Conservation (phyloP, 1,139 yeast species). For the Geotrichum cucujoidarum region DNA sequence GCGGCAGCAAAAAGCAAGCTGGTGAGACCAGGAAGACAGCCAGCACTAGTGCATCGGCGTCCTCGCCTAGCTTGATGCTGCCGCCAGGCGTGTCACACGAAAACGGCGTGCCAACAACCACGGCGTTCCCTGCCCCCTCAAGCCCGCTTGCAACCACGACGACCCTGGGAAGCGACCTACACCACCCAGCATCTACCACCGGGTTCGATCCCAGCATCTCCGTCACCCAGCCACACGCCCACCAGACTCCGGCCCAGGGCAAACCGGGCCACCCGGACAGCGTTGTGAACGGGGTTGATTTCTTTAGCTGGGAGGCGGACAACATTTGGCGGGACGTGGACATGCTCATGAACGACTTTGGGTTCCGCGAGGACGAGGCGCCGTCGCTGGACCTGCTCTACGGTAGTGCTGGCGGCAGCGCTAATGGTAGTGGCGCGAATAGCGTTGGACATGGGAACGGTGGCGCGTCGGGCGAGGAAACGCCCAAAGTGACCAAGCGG, state of each 20-base stretch:
- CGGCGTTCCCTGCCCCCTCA: not conserved
- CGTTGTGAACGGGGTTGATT: constrained; percentile 14
- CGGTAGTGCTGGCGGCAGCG: too few species aligned
- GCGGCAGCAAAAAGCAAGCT: not conserved
- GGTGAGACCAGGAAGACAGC: not conserved
- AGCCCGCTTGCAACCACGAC: not conserved
- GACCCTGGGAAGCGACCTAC: not conserved
- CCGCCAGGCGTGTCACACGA: not conserved
- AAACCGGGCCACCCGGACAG: constrained; percentile 4
- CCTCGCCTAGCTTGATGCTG: too few species aligned
- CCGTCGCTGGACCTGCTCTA: constrained; percentile 2
- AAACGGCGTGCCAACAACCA: not conserved
- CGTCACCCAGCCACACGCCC: not conserved
- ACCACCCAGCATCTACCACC: not conserved
- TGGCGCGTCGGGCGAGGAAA: too few species aligned
- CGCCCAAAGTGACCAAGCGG: too few species aligned
- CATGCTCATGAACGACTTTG: constrained; percentile 89
- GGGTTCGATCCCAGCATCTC: not conserved
- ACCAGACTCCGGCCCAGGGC: not conserved
- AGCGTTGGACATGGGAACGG: too few species aligned
- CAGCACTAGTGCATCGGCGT: not conserved
- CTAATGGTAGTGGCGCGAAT: too few species aligned
- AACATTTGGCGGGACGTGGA: constrained; percentile 87
- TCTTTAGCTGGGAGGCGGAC: constrained; percentile 53
- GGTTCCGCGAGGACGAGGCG: constrained; percentile 57